Conservation (phyloP, 345 rosid species). For the Bruguiera gymnorhiza region DNA sequence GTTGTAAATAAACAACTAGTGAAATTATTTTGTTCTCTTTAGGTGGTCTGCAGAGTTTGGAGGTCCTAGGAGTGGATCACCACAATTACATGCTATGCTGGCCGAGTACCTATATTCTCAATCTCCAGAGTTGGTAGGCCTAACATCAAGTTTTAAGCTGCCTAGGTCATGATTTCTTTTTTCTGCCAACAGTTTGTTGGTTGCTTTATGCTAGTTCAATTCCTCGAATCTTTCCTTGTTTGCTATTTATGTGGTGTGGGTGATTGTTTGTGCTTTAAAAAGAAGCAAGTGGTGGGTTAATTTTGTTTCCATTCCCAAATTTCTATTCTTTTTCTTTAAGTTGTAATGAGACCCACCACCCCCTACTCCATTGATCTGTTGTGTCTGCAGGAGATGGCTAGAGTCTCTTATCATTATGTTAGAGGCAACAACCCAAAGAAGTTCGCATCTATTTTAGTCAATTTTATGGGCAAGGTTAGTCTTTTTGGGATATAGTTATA, state of each 20-base stretch:
- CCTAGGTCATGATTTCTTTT: neutral
- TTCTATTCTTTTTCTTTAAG: slow-evolving; percentile 2
- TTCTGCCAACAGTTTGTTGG: neutral
- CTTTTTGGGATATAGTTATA: slow-evolving; percentile 1
- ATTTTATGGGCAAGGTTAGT: slow-evolving; percentile 87
- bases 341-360: neutral
- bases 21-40: slow-evolving; percentile 19
- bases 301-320: neutral
- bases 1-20: slow-evolving; percentile 5
- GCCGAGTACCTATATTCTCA: slow-evolving; percentile 85
- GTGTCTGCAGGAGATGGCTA: slow-evolving; percentile 76
- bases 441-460: slow-evolving; percentile 69
- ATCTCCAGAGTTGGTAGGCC: slow-evolving; percentile 84
- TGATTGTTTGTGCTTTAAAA: neutral
- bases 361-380: neutral
- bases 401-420: slow-evolving; percentile 78
- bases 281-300: neutral
- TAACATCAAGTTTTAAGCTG: slow-evolving; percentile 11
- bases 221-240: neutral
- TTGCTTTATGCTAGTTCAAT: neutral
- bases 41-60: slow-evolving; percentile 96
- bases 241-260: neutral
- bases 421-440: slow-evolving; percentile 68
- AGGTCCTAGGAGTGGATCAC: slow-evolving; percentile 60
- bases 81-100: slow-evolving; percentile 75